Percentiles rank a stretch among this genome's conserved stretches.
These are phyloP conservation scores for Hericium rajendrae DNA, from an alignment of 768 basidiomycete species.

Conservation along the genomic window DNA sequence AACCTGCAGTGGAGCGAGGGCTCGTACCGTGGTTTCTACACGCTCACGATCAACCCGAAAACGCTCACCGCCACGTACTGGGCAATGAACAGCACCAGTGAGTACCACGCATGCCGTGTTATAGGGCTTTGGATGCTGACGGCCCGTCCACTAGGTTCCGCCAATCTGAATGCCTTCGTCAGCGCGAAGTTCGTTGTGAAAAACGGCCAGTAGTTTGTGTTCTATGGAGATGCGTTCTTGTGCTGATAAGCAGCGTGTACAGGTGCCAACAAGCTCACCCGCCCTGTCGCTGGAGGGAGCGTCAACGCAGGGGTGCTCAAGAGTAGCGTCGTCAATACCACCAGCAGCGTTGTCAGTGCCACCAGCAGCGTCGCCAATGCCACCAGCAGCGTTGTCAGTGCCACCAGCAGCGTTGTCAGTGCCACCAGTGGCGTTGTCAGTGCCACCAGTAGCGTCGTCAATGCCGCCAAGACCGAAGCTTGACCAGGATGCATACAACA, in stretches of 20 bases:
- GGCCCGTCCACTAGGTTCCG: conserved; percentile 21
- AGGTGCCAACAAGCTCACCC: conserved; percentile 35
- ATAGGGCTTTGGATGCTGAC: neutral
- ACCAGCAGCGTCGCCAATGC: conserved; percentile 4
- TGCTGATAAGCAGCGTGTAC: conserved; percentile 3
- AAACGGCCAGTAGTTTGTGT: conserved; percentile 8
- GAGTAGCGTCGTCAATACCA: conserved; percentile 7
- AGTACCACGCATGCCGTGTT: conserved; percentile 14
- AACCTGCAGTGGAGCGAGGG: conserved; percentile 56
- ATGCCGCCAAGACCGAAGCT: neutral
- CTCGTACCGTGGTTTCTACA: conserved; percentile 50
- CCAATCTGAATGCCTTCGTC: conserved; percentile 36
- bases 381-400: conserved; percentile 4
- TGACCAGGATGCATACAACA: too few species aligned
- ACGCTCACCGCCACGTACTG: conserved; percentile 43
- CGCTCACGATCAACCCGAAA: conserved; percentile 36
- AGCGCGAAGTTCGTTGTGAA: conserved; percentile 34
- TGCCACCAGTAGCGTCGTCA: conserved; percentile 6
- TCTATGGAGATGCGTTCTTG: neutral
- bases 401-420: conserved; percentile 6
- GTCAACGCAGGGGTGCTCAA: conserved; percentile 38
- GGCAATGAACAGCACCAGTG: conserved; percentile 40
- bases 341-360: conserved; percentile 6
- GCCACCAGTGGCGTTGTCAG: conserved; percentile 7
- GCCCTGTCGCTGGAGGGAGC: conserved; percentile 40